phyloP scores from a whole-genome alignment of 495 filamentous ascomycete species.

The Penicillium cataractarum region DNA sequence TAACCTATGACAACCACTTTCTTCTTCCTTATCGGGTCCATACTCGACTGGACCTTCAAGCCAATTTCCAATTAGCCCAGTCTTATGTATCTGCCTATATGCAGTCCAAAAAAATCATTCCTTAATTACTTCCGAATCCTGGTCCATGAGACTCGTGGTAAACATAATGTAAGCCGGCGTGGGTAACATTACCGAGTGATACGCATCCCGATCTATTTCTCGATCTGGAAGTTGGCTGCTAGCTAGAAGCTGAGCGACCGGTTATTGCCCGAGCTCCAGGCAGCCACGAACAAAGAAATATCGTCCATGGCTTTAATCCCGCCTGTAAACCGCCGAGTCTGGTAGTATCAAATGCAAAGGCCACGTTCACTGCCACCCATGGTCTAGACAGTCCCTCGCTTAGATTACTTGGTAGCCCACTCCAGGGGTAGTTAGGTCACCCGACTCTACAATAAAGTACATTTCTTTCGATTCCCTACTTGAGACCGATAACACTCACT shows the following conservation, averaged over 20 bases:
- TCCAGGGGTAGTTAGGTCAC: background rate
- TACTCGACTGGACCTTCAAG: background rate
- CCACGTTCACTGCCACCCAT: background rate
- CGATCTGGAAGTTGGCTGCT: conserved; percentile 4
- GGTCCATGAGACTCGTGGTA: background rate
- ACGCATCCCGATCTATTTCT: background rate
- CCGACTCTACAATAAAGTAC: background rate
- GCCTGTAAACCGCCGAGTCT: background rate
- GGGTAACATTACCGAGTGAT: background rate
- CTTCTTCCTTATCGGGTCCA: conserved; percentile 27
- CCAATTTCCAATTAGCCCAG: background rate
- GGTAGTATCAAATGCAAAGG: background rate
- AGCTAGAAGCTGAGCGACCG: background rate
- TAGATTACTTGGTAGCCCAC: background rate
- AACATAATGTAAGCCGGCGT: background rate
- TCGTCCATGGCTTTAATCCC: background rate
- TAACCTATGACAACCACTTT: conserved; percentile 44
- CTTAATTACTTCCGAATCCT: no score
- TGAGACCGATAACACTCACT: background rate
- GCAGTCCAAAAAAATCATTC: background rate
- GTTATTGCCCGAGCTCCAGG: background rate
- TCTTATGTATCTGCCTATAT: background rate
- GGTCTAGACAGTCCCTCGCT: background rate
- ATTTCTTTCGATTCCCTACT: background rate
- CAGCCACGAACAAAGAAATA: background rate